A percentile compares a stretch with the other conserved stretches of the same genome.
These are phyloP conservation scores for Auriscalpium vulgare DNA, from an alignment of 768 basidiomycete genomes.

Conservation along the genomic window DNA sequence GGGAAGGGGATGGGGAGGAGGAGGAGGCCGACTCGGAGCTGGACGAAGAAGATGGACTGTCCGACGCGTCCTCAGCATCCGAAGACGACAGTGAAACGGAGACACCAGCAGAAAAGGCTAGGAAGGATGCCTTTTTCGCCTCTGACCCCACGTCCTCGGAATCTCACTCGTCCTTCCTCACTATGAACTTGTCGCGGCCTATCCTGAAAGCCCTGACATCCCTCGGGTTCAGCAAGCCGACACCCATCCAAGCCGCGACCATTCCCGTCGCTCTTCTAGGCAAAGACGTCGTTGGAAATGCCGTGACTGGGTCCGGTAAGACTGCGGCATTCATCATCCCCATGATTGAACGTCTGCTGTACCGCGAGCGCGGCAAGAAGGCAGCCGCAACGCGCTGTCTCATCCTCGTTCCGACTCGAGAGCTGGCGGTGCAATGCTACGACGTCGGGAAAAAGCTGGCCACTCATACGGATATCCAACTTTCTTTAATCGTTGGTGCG, in stretches of 20 bases:
- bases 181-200: constrained; percentile 94
- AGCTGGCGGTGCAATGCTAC: constrained; percentile 92
- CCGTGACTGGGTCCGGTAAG: constrained; percentile 97
- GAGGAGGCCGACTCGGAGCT: constrained; percentile 13
- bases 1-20: constrained; percentile 18
- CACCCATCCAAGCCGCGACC: constrained; percentile 91
- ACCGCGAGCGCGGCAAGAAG: constrained; percentile 83
- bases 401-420: constrained; percentile 89
- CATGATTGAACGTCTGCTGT: constrained; percentile 85
- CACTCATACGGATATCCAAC: constrained; percentile 79
- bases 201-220: constrained; percentile 85
- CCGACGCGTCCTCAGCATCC: constrained; percentile 38
- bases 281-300: constrained; percentile 92
- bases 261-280: constrained; percentile 92
- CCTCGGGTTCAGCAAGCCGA: constrained; percentile 75
- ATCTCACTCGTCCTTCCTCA: constrained; percentile 72
- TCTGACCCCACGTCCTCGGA: constrained; percentile 37
- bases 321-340: constrained; percentile 97
- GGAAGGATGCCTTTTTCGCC: constrained; percentile 88
- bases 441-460: constrained; percentile 85
- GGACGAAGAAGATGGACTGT: constrained; percentile 17
- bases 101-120: constrained; percentile 49
- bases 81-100: constrained; percentile 57
- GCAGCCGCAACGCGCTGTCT: constrained; percentile 86
- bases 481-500: constrained; percentile 87